Evolutionary conservation across 2,329 filamentous ascomycete species (phyloP).

Genomic region (Sclerotinia nivalis): DNA sequence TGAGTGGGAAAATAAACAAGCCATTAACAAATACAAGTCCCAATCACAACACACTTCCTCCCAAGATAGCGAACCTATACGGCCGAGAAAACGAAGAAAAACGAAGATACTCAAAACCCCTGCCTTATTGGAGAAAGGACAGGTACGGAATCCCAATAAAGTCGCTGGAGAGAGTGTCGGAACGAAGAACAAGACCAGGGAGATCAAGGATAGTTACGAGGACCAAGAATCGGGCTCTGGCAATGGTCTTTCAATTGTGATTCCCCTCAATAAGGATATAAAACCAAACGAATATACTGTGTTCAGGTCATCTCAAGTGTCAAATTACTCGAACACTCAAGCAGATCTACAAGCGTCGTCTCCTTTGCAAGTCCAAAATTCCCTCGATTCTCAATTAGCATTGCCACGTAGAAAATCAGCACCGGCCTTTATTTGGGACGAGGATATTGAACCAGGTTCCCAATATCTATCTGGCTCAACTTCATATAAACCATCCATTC

Average conservation of each 20-base stretch:
- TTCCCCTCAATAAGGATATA: constrained; percentile 28
- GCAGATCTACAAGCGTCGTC: constrained; percentile 6
- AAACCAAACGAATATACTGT: constrained; percentile 29
- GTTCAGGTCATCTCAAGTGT: constrained; percentile 27
- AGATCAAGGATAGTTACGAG: constrained; percentile 38
- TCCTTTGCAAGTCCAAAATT: constrained; percentile 17
- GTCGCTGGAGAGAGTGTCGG: constrained; percentile 26
- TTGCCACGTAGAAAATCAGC: constrained; percentile 11
- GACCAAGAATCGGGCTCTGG: constrained; percentile 26
- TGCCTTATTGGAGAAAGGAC: constrained; percentile 21
- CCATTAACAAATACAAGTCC: neutral
- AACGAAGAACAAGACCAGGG: constrained; percentile 16
- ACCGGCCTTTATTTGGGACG: constrained; percentile 30
- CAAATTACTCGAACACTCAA: constrained; percentile 8
- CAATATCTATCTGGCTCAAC: constrained; percentile 30
- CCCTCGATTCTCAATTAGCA: constrained; percentile 19
- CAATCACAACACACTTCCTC: constrained; percentile 7
- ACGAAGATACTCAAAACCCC: neutral
- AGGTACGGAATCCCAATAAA: constrained; percentile 22
- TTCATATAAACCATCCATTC: constrained; percentile 25
- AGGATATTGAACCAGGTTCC: constrained; percentile 33
- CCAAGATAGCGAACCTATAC: constrained; percentile 30
- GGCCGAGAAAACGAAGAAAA: constrained; percentile 29
- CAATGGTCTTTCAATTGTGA: constrained; percentile 24
- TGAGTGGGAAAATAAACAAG: constrained; percentile 21